Conservation (phyloP, 352 stramenopile species). For the Thalassiosira delicatula region DNA sequence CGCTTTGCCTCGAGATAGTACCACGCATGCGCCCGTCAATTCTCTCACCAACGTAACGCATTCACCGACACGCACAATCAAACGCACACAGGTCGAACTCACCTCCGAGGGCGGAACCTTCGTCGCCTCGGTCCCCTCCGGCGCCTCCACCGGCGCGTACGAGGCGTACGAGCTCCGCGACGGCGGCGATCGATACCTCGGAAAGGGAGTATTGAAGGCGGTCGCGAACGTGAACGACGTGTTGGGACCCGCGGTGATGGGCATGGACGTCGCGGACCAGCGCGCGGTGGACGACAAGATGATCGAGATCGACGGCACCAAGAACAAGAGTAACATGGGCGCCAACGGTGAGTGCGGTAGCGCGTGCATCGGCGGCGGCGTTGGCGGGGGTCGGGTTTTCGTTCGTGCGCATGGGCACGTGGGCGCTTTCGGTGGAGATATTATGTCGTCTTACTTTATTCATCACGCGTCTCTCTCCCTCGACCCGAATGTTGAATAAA, state of each 20-base stretch:
- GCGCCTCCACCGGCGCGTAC: slow-evolving; percentile 95
- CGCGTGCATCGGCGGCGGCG: background rate
- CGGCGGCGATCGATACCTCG: slow-evolving; percentile 94
- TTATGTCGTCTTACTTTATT: background rate
- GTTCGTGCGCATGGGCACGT: no score
- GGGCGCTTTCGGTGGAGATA: no score
- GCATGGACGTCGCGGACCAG: slow-evolving; percentile 96
- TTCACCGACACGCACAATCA: no score
- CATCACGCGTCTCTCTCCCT: no score
- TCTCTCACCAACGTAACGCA: no score
- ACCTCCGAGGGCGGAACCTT: slow-evolving; percentile 86
- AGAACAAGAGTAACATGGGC: slow-evolving; percentile 98
- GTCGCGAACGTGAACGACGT: slow-evolving; percentile 98
- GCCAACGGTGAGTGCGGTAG: slow-evolving; percentile 88
- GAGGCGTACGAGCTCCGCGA: slow-evolving; percentile 94
- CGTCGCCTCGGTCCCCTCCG: slow-evolving; percentile 93
- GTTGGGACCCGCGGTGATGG: slow-evolving; percentile 93
- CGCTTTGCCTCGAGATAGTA: no score
- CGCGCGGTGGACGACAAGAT: slow-evolving; percentile 94
- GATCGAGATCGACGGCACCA: slow-evolving; percentile 96
- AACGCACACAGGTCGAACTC: slow-evolving; percentile 78
- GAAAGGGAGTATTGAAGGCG: slow-evolving; percentile 97
- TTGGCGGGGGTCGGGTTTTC: no score
- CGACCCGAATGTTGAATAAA: no score
- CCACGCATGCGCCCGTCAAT: no score